Evolutionary conservation across 2,329 filamentous ascomycete species (phyloP).

Genomic region (Ilyonectria mors-panacis): DNA sequence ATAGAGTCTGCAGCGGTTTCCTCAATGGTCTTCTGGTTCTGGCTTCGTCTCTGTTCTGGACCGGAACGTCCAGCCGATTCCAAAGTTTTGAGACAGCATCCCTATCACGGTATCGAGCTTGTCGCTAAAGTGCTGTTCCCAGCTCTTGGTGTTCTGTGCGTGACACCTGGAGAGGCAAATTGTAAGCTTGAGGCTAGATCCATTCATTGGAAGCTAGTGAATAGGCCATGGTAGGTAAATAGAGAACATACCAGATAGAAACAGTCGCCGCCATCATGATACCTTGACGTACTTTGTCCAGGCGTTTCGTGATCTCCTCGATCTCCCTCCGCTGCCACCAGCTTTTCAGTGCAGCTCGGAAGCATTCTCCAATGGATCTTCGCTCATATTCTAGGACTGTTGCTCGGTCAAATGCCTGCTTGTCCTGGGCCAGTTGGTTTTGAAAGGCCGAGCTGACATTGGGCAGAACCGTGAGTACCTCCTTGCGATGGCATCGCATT

Average conservation of each 20-base stretch:
- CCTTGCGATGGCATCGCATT: constrained; percentile 6
- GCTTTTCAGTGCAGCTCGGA: neutral
- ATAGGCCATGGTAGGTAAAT: neutral
- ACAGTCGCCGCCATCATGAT: constrained; percentile 15
- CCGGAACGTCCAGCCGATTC: neutral
- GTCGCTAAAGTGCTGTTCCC: constrained; percentile 21
- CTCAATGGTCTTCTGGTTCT: neutral
- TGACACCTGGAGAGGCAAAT: neutral
- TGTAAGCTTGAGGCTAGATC: neutral
- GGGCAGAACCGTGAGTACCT: neutral
- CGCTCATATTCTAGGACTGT: neutral
- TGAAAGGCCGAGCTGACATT: neutral
- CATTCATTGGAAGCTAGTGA: no score
- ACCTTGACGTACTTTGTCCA: constrained; percentile 3
- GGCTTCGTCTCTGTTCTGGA: neutral
- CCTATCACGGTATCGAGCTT: constrained; percentile 21
- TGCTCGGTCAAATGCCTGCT: neutral
- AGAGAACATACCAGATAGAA: constrained; percentile 16
- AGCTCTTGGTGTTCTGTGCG: constrained; percentile 3
- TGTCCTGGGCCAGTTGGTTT: neutral
- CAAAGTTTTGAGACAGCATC: neutral
- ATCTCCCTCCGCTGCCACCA: constrained; percentile 9
- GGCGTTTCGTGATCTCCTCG: constrained; percentile 18
- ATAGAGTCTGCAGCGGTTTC: constrained; percentile 6
- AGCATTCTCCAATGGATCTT: constrained; percentile 9